Evolutionary conservation across 2,329 filamentous ascomycete genomes (phyloP).

Genomic region (Gyromitra esculenta): DNA sequence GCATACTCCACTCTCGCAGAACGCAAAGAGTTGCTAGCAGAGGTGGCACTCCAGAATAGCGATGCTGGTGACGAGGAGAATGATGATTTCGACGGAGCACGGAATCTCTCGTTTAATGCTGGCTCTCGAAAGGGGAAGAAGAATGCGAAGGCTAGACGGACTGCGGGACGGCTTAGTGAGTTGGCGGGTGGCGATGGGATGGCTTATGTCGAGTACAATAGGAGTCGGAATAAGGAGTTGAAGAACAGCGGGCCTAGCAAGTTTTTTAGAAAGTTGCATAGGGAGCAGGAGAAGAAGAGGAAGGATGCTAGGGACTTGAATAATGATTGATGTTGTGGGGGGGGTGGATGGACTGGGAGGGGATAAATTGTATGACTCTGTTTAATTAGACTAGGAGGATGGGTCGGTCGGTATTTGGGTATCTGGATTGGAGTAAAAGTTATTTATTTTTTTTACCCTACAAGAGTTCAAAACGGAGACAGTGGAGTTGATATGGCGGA

Average conservation of each 20-base stretch:
- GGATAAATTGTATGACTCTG: no score
- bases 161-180: constrained; percentile 84
- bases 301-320: constrained; percentile 61
- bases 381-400: no score
- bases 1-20: constrained; percentile 82
- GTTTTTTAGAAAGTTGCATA: constrained; percentile 73
- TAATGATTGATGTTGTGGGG: constrained; percentile 19
- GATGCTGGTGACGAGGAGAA: constrained; percentile 76
- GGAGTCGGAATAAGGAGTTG: constrained; percentile 64
- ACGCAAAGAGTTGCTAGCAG: constrained; percentile 84
- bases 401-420: no score
- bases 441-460: no score
- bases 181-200: constrained; percentile 93
- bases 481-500: no score
- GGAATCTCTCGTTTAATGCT: constrained; percentile 50
- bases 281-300: constrained; percentile 69
- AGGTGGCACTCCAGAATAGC: constrained; percentile 89
- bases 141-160: constrained; percentile 69
- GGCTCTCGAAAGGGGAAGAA: constrained; percentile 58
- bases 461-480: no score
- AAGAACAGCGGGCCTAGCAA: constrained; percentile 67
- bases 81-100: constrained; percentile 72
- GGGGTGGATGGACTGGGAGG: no score
- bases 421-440: no score
- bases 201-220: constrained; percentile 87